Evolutionary conservation across 768 basidiomycete species (phyloP).

Genomic region (Tricholoma matsutake): DNA sequence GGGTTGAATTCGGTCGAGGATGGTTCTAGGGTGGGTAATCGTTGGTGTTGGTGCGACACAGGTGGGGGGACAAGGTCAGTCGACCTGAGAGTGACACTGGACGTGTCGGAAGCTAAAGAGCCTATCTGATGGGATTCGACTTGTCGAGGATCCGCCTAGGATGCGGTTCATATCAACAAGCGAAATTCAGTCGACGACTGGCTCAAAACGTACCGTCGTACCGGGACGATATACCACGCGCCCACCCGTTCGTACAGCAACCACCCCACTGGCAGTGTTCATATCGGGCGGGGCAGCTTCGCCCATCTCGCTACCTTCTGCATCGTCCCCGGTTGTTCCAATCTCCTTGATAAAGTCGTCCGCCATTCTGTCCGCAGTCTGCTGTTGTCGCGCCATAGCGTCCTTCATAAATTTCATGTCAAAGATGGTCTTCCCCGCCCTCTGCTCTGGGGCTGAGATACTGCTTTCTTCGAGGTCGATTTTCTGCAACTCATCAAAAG

Average conservation of each 20-base stretch:
- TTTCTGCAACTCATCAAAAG: constrained; percentile 73
- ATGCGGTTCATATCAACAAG: neutral
- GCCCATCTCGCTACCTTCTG: constrained; percentile 26
- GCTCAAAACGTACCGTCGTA: constrained; percentile 26
- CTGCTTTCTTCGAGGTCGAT: constrained; percentile 41
- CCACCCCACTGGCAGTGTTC: constrained; percentile 33
- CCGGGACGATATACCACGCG: constrained; percentile 63
- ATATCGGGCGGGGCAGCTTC: constrained; percentile 22
- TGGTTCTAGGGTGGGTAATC: constrained; percentile 12
- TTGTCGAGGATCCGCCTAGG: constrained; percentile 17
- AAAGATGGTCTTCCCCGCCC: constrained; percentile 71
- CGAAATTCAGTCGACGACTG: neutral
- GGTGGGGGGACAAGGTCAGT: constrained; percentile 45
- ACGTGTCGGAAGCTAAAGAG: constrained; percentile 50
- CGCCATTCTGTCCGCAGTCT: constrained; percentile 54
- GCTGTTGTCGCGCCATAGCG: constrained; percentile 68
- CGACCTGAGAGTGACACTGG: constrained; percentile 67
- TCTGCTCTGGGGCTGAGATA: constrained; percentile 19
- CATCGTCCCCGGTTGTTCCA: constrained; percentile 33
- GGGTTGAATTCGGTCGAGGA: constrained; percentile 55
- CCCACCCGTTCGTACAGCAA: constrained; percentile 62
- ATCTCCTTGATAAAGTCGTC: constrained; percentile 77
- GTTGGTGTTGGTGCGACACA: constrained; percentile 24
- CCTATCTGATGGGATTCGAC: constrained; percentile 19
- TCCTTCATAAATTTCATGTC: constrained; percentile 99